Evolutionary conservation across 2,329 filamentous ascomycete species (phyloP).

Genomic region (Aspergillus luchuensis): DNA sequence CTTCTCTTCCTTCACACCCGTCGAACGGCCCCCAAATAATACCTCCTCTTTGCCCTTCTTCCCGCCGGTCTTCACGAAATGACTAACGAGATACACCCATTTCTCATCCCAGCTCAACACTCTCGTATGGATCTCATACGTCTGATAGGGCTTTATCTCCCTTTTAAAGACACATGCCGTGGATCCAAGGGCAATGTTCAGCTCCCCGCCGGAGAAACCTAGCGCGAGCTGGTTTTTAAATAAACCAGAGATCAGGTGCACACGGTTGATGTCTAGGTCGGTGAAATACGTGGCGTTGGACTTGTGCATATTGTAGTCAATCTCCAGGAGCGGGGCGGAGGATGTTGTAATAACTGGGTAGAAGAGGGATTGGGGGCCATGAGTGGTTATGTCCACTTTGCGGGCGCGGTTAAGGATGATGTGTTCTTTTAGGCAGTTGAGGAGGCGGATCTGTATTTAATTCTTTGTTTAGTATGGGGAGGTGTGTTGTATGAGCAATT

Average conservation of each 20-base stretch:
- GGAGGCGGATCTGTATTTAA: conserved; percentile 8
- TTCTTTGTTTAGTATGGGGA: not conserved
- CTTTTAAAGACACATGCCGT: conserved; percentile 68
- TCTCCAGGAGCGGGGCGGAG: conserved; percentile 16
- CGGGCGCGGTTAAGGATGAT: conserved; percentile 1
- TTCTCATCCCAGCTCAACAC: conserved; percentile 72
- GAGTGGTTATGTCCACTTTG: not conserved
- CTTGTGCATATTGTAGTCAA: conserved; percentile 25
- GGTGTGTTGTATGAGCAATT: not conserved
- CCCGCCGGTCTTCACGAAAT: conserved; percentile 60
- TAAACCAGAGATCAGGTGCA: not conserved
- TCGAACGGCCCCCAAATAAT: conserved; percentile 24
- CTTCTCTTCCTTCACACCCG: conserved; percentile 42
- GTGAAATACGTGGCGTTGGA: conserved; percentile 25
- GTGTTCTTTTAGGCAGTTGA: not conserved
- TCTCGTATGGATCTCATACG: conserved; percentile 70
- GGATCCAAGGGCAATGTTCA: conserved; percentile 65
- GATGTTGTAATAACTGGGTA: conserved; percentile 8
- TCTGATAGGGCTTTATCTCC: conserved; percentile 66
- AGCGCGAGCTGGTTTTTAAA: conserved; percentile 10
- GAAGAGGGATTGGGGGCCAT: conserved; percentile 8
- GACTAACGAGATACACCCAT: conserved; percentile 71
- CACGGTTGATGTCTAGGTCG: conserved; percentile 22
- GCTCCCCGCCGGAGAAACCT: conserved; percentile 20
- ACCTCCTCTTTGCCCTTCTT: not conserved